Percentiles rank a stretch among this genome's conserved stretches.
phyloP scores from a whole-genome alignment of 2,329 filamentous ascomycete species.

The Thielaviopsis ethacetica region DNA sequence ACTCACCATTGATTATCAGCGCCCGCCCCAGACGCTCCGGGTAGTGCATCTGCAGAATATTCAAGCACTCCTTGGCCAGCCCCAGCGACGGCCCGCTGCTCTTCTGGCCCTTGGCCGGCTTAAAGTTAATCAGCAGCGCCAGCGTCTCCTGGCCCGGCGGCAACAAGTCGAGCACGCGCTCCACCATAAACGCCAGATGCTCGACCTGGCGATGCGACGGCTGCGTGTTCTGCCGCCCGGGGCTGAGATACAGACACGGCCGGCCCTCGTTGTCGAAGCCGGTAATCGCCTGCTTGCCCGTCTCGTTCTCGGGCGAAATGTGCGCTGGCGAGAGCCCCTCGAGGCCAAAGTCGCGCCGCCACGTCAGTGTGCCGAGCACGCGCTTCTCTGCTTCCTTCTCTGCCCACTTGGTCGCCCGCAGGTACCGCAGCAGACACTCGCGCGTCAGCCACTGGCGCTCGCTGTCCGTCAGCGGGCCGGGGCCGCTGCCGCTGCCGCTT shows the following conservation, averaged over 20 bases:
- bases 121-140: slow-evolving; percentile 83
- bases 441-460: slow-evolving; percentile 84
- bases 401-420: slow-evolving; percentile 86
- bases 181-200: slow-evolving; percentile 91
- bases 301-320: slow-evolving; percentile 87
- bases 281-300: slow-evolving; percentile 80
- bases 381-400: slow-evolving; percentile 59
- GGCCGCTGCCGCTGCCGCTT: slow-evolving; percentile 20
- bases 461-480: slow-evolving; percentile 52
- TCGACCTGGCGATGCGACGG: slow-evolving; percentile 73
- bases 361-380: slow-evolving; percentile 64
- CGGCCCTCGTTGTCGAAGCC: slow-evolving; percentile 74
- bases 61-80: slow-evolving; percentile 67
- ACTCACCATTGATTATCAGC: slow-evolving; percentile 71
- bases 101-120: slow-evolving; percentile 55
- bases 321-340: slow-evolving; percentile 67
- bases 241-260: slow-evolving; percentile 84
- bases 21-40: slow-evolving; percentile 81
- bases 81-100: slow-evolving; percentile 58
- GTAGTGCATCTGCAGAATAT: slow-evolving; percentile 90
- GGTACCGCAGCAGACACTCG: slow-evolving; percentile 83
- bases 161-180: slow-evolving; percentile 77
- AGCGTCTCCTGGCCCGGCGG: slow-evolving; percentile 73
- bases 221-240: slow-evolving; percentile 84
- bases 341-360: slow-evolving; percentile 82